phyloP scores from a whole-genome alignment of 768 basidiomycete species.

The Astraeus odoratus region DNA sequence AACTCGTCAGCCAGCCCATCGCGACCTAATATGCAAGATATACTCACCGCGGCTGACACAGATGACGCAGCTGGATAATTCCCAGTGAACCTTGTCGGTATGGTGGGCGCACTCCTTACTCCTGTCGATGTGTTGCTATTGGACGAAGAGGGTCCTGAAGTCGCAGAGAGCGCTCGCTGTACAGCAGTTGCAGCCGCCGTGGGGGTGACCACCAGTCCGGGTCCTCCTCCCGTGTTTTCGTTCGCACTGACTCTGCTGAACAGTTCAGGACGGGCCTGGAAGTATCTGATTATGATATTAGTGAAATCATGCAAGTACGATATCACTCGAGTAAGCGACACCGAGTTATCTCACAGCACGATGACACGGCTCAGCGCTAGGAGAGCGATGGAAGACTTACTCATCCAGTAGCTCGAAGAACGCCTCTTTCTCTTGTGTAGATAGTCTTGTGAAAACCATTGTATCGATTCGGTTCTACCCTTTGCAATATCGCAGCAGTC shows the following conservation, averaged over 20 bases:
- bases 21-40: not conserved
- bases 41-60: slow-evolving; percentile 24
- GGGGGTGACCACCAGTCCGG: slow-evolving; percentile 11
- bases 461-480: not conserved
- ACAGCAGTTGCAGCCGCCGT: slow-evolving; percentile 35
- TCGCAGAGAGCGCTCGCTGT: slow-evolving; percentile 37
- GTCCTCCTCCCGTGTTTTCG: slow-evolving; percentile 15
- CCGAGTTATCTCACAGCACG: not conserved
- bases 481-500: no score
- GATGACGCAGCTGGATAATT: slow-evolving; percentile 27
- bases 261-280: slow-evolving; percentile 64
- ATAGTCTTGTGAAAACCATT: slow-evolving; percentile 71
- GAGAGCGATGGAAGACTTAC: slow-evolving; percentile 30
- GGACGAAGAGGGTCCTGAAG: slow-evolving; percentile 33
- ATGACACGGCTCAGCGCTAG: not conserved
- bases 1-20: slow-evolving; percentile 5
- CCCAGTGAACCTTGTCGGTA: slow-evolving; percentile 10
- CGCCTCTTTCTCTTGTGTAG: slow-evolving; percentile 65
- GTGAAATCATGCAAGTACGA: not conserved
- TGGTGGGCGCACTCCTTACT: slow-evolving; percentile 30
- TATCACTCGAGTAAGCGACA: not conserved
- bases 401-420: slow-evolving; percentile 80
- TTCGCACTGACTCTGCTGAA: slow-evolving; percentile 29
- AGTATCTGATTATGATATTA: slow-evolving; percentile 44
- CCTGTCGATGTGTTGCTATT: slow-evolving; percentile 30